Conservation (phyloP, 768 basidiomycete genomes). For the Hygrocybe coccinea region DNA sequence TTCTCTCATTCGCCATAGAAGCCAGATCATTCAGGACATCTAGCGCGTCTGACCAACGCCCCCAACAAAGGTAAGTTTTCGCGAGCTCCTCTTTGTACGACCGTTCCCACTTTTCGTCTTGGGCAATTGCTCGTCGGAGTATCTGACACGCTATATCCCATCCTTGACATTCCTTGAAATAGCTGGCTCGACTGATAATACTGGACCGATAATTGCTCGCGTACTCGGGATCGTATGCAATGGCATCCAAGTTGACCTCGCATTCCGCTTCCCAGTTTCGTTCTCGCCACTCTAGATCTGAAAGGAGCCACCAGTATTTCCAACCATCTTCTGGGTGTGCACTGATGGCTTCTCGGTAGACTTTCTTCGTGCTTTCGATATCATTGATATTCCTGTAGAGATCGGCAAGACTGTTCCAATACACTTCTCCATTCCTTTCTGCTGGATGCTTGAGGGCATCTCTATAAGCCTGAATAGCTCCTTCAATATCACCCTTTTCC, state of each 20-base stretch:
- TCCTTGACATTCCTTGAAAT: neutral
- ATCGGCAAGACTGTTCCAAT: no score
- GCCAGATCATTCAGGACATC: neutral
- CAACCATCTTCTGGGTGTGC: neutral
- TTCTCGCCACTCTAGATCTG: neutral
- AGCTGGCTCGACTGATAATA: neutral
- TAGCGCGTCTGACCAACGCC: neutral
- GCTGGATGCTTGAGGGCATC: no score
- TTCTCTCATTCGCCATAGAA: neutral
- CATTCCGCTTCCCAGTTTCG: neutral
- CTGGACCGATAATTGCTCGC: neutral
- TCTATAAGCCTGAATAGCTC: no score
- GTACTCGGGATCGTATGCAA: neutral
- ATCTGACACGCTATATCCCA: neutral
- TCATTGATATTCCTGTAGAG: no score
- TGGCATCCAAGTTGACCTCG: neutral
- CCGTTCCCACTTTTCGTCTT: neutral
- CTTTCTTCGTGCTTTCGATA: no score
- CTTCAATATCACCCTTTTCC: no score
- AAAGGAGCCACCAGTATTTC: neutral
- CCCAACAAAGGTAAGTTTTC: neutral
- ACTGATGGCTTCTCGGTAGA: neutral
- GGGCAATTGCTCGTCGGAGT: neutral
- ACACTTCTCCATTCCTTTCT: no score
- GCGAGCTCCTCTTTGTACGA: neutral